Base-by-base conservation (phyloP, 257 asterid genomes). In the Verbena officinalis region DNA sequence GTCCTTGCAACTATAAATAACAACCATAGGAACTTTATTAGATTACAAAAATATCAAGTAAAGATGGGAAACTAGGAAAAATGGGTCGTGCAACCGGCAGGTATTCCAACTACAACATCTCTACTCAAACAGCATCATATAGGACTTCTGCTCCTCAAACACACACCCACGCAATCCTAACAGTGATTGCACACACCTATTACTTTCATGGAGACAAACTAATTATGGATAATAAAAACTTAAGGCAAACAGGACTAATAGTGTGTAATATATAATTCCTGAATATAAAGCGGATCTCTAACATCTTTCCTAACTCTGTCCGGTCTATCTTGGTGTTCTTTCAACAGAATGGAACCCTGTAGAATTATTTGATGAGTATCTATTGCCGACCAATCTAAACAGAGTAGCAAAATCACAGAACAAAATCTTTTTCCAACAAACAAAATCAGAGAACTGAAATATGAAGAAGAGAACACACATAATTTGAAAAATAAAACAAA, bases 1-100 rank as follows among this genome's bases (percentile, higher is more conserved):
- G 87, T 87, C 82, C 86, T 84, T 64, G 63, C 64, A 73, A 93
- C 99, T 93, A 71, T 4, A 51, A 34, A 66, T 10, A 73, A 59
- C 60, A 75, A 71, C 16, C 23, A 44, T 60, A 63, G 3, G n/a
- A 45, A 66, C 57, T 59, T 43, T 39, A 5, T 70, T 13, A 58
- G 46, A 54, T 33, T 46, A 64, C 14, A 54, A 45, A 38, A 62
- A 56, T 48, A 73, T 55, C 10, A 33, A 16, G 14, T 36, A 42
- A 53, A 69, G 23, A 45, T 42, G 24, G 60, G 11, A 55, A 53
- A 49, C 39, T 50, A 38, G 2, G 40, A 49, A 65, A 74, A 44
- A 40, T 27, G 15, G 38, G 50, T n/a, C 15, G 12, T 24, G 5
- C 15, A 20, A 36, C 22, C 19, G 24, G 27, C 14, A 61, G 5